Conservation (phyloP, 352 stramenopile genomes). For the Pythium aphanidermatum region DNA sequence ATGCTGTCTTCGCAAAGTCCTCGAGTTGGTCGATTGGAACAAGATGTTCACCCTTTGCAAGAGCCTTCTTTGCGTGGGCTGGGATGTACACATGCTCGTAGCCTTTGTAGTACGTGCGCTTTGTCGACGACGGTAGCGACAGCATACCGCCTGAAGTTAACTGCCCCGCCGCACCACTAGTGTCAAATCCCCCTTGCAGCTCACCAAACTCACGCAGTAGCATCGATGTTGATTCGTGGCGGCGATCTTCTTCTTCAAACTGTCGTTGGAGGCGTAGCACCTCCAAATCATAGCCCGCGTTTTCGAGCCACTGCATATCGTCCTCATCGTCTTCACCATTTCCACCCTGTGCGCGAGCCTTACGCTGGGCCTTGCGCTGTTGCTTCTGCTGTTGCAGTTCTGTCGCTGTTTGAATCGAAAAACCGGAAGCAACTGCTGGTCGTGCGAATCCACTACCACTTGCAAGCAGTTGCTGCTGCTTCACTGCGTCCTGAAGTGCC, state of each 20-base stretch:
- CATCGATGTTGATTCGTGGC: conserved; percentile 56
- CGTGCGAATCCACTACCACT: conserved; percentile 10
- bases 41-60: conserved; percentile 46
- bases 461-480: conserved; percentile 30
- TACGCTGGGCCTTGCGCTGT: conserved; percentile 40
- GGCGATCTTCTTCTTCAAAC: conserved; percentile 55
- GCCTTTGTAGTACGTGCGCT: conserved; percentile 72
- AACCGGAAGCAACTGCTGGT: conserved; percentile 30
- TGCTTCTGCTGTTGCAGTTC: conserved; percentile 61
- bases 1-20: conserved; percentile 70
- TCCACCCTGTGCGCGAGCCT: conserved; percentile 18
- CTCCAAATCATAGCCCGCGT: conserved; percentile 70
- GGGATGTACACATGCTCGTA: conserved; percentile 84
- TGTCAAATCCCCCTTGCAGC: conserved; percentile 69
- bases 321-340: conserved; percentile 14
- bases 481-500: conserved; percentile 37
- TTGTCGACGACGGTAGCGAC: conserved; percentile 47
- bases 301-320: conserved; percentile 63
- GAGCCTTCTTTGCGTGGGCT: conserved; percentile 54
- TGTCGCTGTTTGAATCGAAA: conserved; percentile 62
- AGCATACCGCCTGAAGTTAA: conserved; percentile 48
- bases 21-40: conserved; percentile 63
- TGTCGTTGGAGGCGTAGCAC: conserved; percentile 69
- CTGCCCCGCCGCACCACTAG: conserved; percentile 50
- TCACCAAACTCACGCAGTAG: conserved; percentile 71